Evolutionary conservation across 2,329 filamentous ascomycete genomes (phyloP), one percentile per base, ranked within the genome.

Genomic region (Diplodia sapinea): DNA sequence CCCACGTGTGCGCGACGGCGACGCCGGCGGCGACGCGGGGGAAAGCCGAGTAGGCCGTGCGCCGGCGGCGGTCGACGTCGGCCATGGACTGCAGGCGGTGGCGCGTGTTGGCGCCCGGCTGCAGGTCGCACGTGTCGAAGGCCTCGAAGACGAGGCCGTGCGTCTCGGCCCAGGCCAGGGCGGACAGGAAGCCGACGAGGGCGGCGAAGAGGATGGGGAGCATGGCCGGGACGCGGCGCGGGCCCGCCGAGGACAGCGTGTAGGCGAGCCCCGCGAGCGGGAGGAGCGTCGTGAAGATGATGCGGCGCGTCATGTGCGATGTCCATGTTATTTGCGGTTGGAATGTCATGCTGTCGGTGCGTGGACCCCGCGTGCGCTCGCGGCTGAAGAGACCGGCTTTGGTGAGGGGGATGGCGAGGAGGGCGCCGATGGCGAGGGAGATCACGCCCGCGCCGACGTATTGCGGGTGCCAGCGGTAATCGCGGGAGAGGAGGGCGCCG

Each of bases 131-230:
- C n/a, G 88, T 91, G 75, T 94, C 91, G 76, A 90, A 94, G 0
- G 88, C 89, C 74, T 93, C 91, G 91, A 94, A 93, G 74, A 93
- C 85, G 38, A 94, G 80, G 0, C 91, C 90, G 70, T 90, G 87
- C 77, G 91, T 93, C 77, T 94, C 91, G 2, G 91, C 87, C 55
- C 92, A 88, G 1, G 90, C 91, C 11, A 94, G 84, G 63, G 88
- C 89, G 1, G 89, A 90, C 5, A 93, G 80, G 72, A 92, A 92
- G 0, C 89, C 90, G 15, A 93, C 85, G 4, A 87, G 75, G 0
- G 84, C 86, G 0, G 89, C 88, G 71, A 93, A 88, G 2, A 89
- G 74, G 4, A 88, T 88, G 3, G 91, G 91, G 0, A 89, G 80
- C n/a, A 84, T 84, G 66, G 87, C 84, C 65, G 85, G 86, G 26